phyloP scores from a whole-genome alignment of 345 rosid genomes.

The Lepidium sativum region DNA sequence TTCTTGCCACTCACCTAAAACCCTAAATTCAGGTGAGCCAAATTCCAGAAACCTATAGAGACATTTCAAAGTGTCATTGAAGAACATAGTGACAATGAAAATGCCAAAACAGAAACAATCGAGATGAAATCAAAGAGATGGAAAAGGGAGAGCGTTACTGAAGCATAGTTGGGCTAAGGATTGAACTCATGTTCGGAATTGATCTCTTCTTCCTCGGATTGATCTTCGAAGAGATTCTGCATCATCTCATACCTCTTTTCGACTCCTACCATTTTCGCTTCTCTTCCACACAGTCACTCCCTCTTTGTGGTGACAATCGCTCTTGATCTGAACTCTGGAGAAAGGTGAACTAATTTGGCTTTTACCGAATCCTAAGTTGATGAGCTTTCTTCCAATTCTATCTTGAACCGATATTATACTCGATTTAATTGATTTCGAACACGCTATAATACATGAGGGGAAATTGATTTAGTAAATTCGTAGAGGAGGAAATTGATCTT shows the following conservation, averaged over 20 bases:
- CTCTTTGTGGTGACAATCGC: not conserved
- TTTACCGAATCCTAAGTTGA: not conserved
- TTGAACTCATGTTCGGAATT: constrained; percentile 97
- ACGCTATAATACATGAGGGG: no score
- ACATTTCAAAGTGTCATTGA: no score
- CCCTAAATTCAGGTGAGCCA: not conserved
- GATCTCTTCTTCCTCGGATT: constrained; percentile 89
- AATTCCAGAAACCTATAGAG: not conserved
- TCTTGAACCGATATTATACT: no score
- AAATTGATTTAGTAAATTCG: no score
- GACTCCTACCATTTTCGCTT: constrained; percentile 61
- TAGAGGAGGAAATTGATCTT: no score
- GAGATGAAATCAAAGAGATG: no score
- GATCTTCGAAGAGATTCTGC: constrained; percentile 94
- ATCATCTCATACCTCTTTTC: constrained; percentile 93
- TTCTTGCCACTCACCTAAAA: not conserved
- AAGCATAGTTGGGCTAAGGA: constrained; percentile 72
- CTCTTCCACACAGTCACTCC: no score
- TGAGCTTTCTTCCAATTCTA: no score
- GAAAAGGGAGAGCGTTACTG: constrained; percentile 35
- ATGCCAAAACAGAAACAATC: no score
- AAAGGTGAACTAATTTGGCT: not conserved
- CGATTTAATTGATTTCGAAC: no score
- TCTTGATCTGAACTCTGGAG: constrained; percentile 24
- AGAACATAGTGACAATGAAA: no score